Conservation (phyloP, 208 protist genomes). For the Novymonas esmeraldas region DNA sequence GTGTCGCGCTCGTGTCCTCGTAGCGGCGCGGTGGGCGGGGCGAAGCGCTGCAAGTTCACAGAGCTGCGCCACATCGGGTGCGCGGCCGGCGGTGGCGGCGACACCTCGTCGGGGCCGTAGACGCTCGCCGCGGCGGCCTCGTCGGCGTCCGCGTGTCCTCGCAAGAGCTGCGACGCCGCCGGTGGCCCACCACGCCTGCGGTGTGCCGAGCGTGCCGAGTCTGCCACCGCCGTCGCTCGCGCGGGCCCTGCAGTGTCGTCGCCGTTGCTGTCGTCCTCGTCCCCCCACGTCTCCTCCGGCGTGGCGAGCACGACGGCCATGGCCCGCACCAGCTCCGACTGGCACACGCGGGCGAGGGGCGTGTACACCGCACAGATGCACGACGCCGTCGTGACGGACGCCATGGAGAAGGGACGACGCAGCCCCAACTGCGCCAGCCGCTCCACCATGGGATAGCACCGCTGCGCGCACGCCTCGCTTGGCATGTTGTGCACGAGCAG, state of each 20-base stretch:
- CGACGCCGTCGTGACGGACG: conserved; percentile 45
- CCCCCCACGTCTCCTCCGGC: conserved; percentile 1
- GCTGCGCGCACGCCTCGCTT: conserved; percentile 19
- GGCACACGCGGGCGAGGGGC: conserved; percentile 40
- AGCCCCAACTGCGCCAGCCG: conserved; percentile 51
- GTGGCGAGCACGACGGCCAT: conserved; percentile 58
- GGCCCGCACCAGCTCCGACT: conserved; percentile 39
- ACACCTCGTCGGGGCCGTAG: no score
- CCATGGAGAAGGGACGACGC: conserved; percentile 48
- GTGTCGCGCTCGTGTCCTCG: conserved; percentile 1
- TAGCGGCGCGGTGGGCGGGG: not conserved
- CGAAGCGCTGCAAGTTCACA: conserved; percentile 1
- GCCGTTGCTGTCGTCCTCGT: conserved; percentile 2
- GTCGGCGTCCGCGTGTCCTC: no score
- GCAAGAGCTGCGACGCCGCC: not conserved
- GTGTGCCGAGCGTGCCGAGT: no score
- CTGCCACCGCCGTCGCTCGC: no score
- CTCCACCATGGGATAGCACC: conserved; percentile 33
- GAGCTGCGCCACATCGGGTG: conserved; percentile 6
- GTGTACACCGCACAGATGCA: conserved; percentile 56
- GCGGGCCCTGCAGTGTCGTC: conserved; percentile 3
- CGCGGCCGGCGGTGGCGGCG: not conserved
- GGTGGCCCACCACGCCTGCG: no score
- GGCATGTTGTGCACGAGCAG: conserved; percentile 74
- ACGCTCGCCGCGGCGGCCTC: no score